These are phyloP conservation scores for Peniophora sp. DNA, from an alignment of 1,284 basidiomycete genomes.

Conservation along the genomic window DNA sequence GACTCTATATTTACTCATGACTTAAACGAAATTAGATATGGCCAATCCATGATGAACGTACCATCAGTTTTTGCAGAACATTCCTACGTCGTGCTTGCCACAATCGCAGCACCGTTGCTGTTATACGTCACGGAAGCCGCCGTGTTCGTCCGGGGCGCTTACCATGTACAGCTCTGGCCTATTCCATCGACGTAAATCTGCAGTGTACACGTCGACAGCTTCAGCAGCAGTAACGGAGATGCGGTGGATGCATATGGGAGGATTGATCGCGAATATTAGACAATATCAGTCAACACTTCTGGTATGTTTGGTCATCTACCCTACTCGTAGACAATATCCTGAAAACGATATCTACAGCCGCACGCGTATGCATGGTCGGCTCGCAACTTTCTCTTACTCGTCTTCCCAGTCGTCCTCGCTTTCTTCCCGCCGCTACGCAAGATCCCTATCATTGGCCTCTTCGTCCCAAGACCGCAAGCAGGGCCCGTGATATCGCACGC, in stretches of 20 bases:
- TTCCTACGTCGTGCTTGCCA: constrained; percentile 51
- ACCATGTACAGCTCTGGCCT: constrained; percentile 29
- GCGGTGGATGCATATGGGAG: constrained; percentile 41
- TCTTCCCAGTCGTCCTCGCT: constrained; percentile 46
- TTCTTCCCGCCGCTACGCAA: constrained; percentile 25
- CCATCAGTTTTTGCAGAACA: constrained; percentile 48
- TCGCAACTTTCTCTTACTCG: constrained; percentile 51
- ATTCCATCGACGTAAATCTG: constrained; percentile 41
- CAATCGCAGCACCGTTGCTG: constrained; percentile 41
- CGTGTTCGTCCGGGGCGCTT: constrained; percentile 46
- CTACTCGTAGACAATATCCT: not conserved
- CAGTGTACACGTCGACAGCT: constrained; percentile 39
- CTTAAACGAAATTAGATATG: no score
- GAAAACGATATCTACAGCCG: constrained; percentile 35
- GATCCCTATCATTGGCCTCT: constrained; percentile 11
- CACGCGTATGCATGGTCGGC: constrained; percentile 49
- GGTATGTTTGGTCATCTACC: constrained; percentile 31
- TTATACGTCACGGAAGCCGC: constrained; percentile 50
- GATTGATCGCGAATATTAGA: constrained; percentile 35
- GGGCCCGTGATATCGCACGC: constrained; percentile 12
- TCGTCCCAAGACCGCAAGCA: constrained; percentile 2
- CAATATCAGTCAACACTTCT: constrained; percentile 32
- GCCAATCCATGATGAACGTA: constrained; percentile 51
- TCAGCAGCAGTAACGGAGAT: constrained; percentile 44
- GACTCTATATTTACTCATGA: no score